These are phyloP conservation scores for Nannizzia gypsea DNA, from an alignment of 2,329 filamentous ascomycete genomes.

Conservation along the genomic window DNA sequence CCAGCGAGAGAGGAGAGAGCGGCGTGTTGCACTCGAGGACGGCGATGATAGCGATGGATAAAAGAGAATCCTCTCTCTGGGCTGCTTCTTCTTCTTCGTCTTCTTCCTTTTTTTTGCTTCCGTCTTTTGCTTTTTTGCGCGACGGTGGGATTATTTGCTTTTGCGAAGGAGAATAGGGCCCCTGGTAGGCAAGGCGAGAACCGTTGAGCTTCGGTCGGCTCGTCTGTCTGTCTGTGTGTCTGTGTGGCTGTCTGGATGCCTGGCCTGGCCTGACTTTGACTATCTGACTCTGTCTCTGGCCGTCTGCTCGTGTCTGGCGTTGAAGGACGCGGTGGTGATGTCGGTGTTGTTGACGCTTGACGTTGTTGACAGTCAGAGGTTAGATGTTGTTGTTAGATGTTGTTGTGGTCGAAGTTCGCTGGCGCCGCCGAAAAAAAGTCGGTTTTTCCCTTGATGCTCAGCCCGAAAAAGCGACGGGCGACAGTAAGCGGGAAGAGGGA, in stretches of 20 bases:
- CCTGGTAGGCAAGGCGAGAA: neutral
- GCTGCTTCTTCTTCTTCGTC: neutral
- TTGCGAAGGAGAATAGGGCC: neutral
- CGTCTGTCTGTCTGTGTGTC: no score
- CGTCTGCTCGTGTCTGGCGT: neutral
- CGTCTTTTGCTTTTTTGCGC: slow-evolving; percentile 5
- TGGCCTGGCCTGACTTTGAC: neutral
- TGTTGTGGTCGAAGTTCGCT: no score
- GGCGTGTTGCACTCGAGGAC: neutral
- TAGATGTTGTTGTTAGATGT: neutral
- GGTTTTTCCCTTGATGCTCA: no score
- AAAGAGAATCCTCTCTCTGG: neutral
- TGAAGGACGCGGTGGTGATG: neutral
- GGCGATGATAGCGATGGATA: neutral
- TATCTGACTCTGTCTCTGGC: neutral
- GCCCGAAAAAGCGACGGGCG: neutral
- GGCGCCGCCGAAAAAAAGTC: no score
- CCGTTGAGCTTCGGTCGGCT: neutral
- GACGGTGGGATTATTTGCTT: neutral
- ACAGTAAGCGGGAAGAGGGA: neutral
- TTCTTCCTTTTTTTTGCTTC: neutral
- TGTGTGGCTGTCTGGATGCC: neutral
- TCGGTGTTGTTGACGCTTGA: neutral
- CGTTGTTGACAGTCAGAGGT: neutral
- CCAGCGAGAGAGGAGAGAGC: neutral